Evolutionary conservation across 2,329 filamentous ascomycete species (phyloP).

Genomic region (Emericellopsis atlantica): DNA sequence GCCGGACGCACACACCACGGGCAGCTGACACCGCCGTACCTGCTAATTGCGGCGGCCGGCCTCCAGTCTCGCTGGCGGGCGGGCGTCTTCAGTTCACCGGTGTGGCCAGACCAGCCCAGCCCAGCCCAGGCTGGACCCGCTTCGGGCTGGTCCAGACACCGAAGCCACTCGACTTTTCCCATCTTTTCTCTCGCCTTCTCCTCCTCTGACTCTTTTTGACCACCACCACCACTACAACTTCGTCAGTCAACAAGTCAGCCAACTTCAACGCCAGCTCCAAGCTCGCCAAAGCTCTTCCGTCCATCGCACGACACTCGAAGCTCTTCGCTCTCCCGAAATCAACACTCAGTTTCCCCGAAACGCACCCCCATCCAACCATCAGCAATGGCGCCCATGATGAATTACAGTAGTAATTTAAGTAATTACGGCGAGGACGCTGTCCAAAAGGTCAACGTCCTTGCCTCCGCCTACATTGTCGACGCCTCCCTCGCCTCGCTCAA

Average conservation of each 20-base stretch:
- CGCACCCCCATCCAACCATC: constrained; percentile 9
- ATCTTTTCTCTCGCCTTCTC: not conserved
- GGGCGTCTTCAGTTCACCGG: too few relatives aligned
- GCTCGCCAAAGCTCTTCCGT: not conserved
- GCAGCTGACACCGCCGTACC: too few relatives aligned
- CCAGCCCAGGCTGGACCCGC: not conserved
- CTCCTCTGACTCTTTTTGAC: too few relatives aligned
- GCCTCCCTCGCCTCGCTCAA: constrained; percentile 52
- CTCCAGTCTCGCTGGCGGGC: too few relatives aligned
- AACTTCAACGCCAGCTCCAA: not conserved
- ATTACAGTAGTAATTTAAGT: constrained; percentile 55
- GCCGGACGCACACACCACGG: too few relatives aligned
- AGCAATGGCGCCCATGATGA: constrained; percentile 58
- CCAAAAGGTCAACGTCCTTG: constrained; percentile 64
- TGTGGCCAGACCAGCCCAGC: not conserved
- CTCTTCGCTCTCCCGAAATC: constrained; percentile 1
- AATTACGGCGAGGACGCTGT: constrained; percentile 60
- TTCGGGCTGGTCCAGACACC: too few relatives aligned
- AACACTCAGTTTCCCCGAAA: constrained; percentile 6
- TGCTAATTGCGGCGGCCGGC: too few relatives aligned
- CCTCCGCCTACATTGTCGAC: constrained; percentile 83
- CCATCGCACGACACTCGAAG: not conserved
- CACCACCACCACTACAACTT: not conserved
- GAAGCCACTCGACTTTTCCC: constrained; percentile 1
- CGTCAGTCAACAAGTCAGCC: not conserved